These are phyloP conservation scores for Rhododendron vialii DNA, from an alignment of 148 eudicot species.

Conservation along the genomic window DNA sequence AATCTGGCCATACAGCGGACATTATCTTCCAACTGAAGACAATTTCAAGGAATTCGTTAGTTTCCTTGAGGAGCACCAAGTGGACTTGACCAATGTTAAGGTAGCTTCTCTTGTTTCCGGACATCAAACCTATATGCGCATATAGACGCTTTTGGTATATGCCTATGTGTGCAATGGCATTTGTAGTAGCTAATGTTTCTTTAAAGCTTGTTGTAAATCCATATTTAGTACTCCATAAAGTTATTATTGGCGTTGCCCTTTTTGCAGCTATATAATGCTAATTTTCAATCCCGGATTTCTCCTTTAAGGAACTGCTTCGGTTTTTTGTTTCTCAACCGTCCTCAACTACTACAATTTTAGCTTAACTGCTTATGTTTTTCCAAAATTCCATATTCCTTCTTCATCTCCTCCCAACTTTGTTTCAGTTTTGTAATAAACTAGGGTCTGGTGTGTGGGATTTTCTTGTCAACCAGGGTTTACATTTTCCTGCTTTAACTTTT, in stretches of 20 bases:
- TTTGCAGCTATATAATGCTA: neutral
- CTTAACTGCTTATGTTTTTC: neutral
- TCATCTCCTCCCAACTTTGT: neutral
- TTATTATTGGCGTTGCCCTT: neutral
- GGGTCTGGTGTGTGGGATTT: neutral
- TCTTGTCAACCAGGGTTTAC: neutral
- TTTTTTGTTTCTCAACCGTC: neutral
- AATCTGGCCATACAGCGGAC: constrained; percentile 94
- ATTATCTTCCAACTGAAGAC: constrained; percentile 87
- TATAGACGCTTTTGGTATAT: neutral
- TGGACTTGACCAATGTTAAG: constrained; percentile 72
- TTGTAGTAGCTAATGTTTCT: neutral
- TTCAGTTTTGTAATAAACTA: neutral
- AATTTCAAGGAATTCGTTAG: constrained; percentile 75
- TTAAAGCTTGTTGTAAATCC: neutral
- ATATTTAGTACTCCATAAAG: no score
- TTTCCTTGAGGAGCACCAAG: constrained; percentile 68
- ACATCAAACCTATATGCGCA: neutral
- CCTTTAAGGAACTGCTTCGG: neutral
- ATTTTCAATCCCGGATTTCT: neutral
- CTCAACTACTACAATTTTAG: no score
- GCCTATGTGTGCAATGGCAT: neutral
- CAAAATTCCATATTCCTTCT: neutral
- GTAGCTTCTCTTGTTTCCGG: constrained; percentile 28
- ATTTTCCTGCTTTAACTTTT: neutral